Evolutionary conservation across 345 rosid species (phyloP).

Genomic region (Passiflora organensis): DNA sequence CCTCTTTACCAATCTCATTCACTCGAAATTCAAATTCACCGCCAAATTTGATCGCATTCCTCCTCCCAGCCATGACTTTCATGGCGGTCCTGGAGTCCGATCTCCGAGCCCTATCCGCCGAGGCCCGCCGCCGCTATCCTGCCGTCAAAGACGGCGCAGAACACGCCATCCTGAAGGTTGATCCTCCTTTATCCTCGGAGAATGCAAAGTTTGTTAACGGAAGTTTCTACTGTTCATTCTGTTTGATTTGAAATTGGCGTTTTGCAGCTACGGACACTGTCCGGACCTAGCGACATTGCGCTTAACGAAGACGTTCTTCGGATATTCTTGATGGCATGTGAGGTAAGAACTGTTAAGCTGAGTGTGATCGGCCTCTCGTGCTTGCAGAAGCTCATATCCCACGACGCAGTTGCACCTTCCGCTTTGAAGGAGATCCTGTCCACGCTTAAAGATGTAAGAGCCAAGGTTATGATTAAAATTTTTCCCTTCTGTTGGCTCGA

Average conservation of each 20-base stretch:
- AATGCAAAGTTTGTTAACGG: no score
- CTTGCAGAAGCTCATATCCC: conserved; percentile 93
- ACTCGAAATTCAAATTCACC: background rate
- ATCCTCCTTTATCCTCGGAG: background rate
- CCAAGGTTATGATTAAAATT: background rate
- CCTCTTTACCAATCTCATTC: background rate
- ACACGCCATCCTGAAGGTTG: conserved; percentile 87
- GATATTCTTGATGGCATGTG: conserved; percentile 89
- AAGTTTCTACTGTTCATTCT: no score
- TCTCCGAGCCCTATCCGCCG: conserved; percentile 95
- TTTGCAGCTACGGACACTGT: conserved; percentile 74
- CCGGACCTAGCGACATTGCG: conserved; percentile 80
- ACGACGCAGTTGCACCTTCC: conserved; percentile 87
- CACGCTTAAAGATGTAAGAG: conserved; percentile 78
- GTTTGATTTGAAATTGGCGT: background rate
- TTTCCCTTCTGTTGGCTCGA: background rate
- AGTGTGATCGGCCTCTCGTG: conserved; percentile 94
- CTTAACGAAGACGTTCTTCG: conserved; percentile 78
- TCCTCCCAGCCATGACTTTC: conserved; percentile 53
- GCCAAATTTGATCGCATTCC: background rate
- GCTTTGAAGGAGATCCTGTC: conserved; percentile 74
- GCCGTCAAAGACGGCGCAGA: conserved; percentile 93
- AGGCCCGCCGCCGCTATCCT: conserved; percentile 93
- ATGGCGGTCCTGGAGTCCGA: conserved; percentile 94
- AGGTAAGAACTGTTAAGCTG: conserved; percentile 75